These are phyloP conservation scores for Bombardia bombarda DNA, from an alignment of 495 filamentous ascomycete species.

Conservation along the genomic window DNA sequence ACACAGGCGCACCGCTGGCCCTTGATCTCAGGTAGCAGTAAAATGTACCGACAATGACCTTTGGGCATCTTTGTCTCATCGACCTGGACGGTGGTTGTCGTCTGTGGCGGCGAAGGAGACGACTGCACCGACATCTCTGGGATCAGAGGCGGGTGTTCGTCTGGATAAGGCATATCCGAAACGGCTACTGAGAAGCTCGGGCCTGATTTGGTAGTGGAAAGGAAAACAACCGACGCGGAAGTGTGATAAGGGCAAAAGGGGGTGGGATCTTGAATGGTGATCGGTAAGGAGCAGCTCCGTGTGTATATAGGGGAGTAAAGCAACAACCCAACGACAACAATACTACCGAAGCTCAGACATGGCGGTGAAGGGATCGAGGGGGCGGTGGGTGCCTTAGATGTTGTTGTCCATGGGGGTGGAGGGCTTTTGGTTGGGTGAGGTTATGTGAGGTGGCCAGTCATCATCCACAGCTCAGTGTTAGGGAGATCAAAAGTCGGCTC, in stretches of 20 bases:
- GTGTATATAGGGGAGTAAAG: constrained; percentile 4
- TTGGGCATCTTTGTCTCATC: constrained; percentile 40
- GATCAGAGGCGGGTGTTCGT: constrained; percentile 2
- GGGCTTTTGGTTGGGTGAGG: not conserved
- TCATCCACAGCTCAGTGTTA: constrained; percentile 10
- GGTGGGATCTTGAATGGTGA: too few species aligned
- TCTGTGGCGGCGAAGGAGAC: constrained; percentile 26
- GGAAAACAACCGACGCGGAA: not conserved
- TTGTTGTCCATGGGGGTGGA: constrained; percentile 20
- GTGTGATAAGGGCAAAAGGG: too few species aligned
- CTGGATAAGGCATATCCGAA: too few species aligned
- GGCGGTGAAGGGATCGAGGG: constrained; percentile 12
- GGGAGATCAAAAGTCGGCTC: constrained; percentile 2
- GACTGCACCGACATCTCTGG: constrained; percentile 18
- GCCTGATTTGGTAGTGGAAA: not conserved
- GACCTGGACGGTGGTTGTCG: constrained; percentile 11
- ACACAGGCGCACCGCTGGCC: constrained; percentile 49
- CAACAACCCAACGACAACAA: constrained; percentile 10
- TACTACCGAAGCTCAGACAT: constrained; percentile 25
- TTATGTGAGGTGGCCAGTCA: not conserved
- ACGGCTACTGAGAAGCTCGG: not conserved
- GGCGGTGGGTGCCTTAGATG: constrained; percentile 6
- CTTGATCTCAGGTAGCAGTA: constrained; percentile 45
- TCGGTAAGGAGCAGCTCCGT: too few species aligned
- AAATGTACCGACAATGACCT: constrained; percentile 48